These are phyloP conservation scores for Chaetomium olivaceum DNA, from an alignment of 2,329 filamentous ascomycete species.

Conservation along the genomic window DNA sequence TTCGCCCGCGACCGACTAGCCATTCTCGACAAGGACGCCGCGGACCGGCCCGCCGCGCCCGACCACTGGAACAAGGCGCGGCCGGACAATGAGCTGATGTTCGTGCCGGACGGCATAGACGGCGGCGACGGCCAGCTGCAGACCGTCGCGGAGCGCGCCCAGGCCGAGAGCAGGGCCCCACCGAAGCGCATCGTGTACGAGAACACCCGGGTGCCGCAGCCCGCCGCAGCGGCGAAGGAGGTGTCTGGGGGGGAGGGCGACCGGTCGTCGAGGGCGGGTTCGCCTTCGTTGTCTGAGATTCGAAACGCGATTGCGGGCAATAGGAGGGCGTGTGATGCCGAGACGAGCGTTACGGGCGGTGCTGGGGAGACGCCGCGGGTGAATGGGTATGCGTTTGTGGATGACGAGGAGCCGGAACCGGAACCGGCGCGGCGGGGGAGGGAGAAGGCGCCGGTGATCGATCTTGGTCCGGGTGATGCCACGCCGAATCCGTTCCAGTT, in stretches of 20 bases:
- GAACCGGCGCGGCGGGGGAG: conserved; percentile 42
- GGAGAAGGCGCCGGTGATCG: conserved; percentile 44
- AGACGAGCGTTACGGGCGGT: conserved; percentile 51
- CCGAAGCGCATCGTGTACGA: conserved; percentile 77
- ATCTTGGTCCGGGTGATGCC: conserved; percentile 61
- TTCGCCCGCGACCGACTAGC: conserved; percentile 59
- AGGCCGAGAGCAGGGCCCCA: conserved; percentile 69
- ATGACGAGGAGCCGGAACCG: conserved; percentile 68
- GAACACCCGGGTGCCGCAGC: conserved; percentile 75
- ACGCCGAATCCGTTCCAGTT: conserved; percentile 80
- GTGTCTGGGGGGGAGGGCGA: conserved; percentile 19
- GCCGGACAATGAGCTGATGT: conserved; percentile 87
- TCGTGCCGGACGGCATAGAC: conserved; percentile 67
- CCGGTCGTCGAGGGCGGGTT: conserved; percentile 59
- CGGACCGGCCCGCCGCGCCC: conserved; percentile 71
- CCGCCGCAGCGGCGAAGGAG: conserved; percentile 24
- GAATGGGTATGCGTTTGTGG: conserved; percentile 92
- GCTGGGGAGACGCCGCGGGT: conserved; percentile 83
- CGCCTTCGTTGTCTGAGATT: conserved; percentile 81
- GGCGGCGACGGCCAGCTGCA: conserved; percentile 52
- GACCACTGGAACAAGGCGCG: conserved; percentile 69
- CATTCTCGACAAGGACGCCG: conserved; percentile 65
- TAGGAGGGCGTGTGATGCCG: conserved; percentile 62
- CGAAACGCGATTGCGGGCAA: conserved; percentile 79
- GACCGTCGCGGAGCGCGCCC: conserved; percentile 68